Percentiles rank a stretch among this genome's conserved stretches.
Conservation (phyloP, 1,284 basidiomycete species). For the Heterobasidion irregulare region DNA sequence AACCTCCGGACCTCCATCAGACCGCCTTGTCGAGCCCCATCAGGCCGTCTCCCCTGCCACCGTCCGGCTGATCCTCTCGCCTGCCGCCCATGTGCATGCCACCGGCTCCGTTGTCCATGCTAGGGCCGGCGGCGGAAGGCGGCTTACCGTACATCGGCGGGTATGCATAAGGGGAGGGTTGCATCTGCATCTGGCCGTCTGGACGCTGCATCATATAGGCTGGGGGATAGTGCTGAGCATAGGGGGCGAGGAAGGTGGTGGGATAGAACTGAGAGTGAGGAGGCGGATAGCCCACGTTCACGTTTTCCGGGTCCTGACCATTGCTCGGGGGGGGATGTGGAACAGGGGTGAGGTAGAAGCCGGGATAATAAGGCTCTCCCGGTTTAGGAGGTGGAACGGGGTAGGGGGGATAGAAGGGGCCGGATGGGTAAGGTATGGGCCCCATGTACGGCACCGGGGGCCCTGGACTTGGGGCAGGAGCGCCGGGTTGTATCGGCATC, state of each 20-base stretch:
- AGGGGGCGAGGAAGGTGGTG: constrained; percentile 39
- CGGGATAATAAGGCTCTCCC: constrained; percentile 41
- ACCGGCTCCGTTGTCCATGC: not conserved
- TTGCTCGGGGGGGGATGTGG: constrained; percentile 30
- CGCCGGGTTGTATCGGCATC: constrained; percentile 32
- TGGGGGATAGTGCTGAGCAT: constrained; percentile 33
- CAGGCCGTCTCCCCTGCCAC: not conserved
- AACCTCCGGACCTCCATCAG: too few relatives aligned
- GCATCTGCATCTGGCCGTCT: constrained; percentile 29
- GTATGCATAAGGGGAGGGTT: constrained; percentile 8
- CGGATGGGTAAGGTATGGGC: constrained; percentile 27
- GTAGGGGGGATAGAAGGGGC: constrained; percentile 39
- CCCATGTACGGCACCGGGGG: constrained; percentile 41
- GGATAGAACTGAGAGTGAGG: constrained; percentile 40
- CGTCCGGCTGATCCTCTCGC: not conserved
- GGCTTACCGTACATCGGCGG: not conserved
- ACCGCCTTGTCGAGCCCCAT: not conserved
- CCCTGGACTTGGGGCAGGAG: constrained; percentile 30
- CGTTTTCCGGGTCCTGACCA: constrained; percentile 36
- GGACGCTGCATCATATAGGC: constrained; percentile 39
- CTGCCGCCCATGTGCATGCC: not conserved
- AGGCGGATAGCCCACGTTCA: constrained; percentile 25
- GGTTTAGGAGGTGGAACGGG: constrained; percentile 40
- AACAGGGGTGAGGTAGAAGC: constrained; percentile 30
- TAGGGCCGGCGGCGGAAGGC: not conserved